phyloP scores from a whole-genome alignment of 768 basidiomycete genomes.

The Glaciozyma martinii region DNA sequence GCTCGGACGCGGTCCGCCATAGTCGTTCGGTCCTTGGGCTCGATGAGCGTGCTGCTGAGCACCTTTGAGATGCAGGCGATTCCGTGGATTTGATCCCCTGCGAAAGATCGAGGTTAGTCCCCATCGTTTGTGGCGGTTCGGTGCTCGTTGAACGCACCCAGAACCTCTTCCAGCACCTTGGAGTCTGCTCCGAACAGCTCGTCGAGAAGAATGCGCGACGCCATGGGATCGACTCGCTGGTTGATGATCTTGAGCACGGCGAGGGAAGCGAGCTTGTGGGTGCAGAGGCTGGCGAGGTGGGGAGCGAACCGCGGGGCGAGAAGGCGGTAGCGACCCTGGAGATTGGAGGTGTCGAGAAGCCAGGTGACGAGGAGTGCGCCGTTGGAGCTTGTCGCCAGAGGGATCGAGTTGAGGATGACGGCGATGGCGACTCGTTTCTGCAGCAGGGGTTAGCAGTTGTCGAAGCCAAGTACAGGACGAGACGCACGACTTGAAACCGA shows the following conservation, averaged over 20 bases:
- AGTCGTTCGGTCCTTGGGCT: slow-evolving; percentile 55
- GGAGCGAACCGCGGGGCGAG: slow-evolving; percentile 93
- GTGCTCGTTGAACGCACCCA: slow-evolving; percentile 46
- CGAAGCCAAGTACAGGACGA: not conserved
- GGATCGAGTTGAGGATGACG: slow-evolving; percentile 92
- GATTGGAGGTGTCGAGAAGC: slow-evolving; percentile 87
- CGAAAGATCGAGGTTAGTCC: not conserved
- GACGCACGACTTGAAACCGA: slow-evolving; percentile 61
- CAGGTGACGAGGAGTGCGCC: slow-evolving; percentile 91
- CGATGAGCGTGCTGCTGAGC: slow-evolving; percentile 74
- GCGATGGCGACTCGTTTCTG: slow-evolving; percentile 85
- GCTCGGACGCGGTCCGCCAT: slow-evolving; percentile 82
- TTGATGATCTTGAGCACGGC: slow-evolving; percentile 94
- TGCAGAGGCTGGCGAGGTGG: slow-evolving; percentile 91
- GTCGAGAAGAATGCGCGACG: slow-evolving; percentile 74
- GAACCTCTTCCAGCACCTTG: slow-evolving; percentile 82
- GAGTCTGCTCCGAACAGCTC: slow-evolving; percentile 81
- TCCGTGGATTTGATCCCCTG: slow-evolving; percentile 68
- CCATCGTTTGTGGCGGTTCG: not conserved
- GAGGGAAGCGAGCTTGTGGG: slow-evolving; percentile 91
- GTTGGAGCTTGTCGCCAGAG: slow-evolving; percentile 93
- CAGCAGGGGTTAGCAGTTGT: not conserved
- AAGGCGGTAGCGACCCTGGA: slow-evolving; percentile 90
- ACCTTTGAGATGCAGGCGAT: slow-evolving; percentile 86
- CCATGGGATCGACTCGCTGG: slow-evolving; percentile 85